Percentiles rank a stretch among this genome's conserved stretches.
Evolutionary conservation across 495 filamentous ascomycete species (phyloP).

Genomic region (Jackrogersella multiformis): DNA sequence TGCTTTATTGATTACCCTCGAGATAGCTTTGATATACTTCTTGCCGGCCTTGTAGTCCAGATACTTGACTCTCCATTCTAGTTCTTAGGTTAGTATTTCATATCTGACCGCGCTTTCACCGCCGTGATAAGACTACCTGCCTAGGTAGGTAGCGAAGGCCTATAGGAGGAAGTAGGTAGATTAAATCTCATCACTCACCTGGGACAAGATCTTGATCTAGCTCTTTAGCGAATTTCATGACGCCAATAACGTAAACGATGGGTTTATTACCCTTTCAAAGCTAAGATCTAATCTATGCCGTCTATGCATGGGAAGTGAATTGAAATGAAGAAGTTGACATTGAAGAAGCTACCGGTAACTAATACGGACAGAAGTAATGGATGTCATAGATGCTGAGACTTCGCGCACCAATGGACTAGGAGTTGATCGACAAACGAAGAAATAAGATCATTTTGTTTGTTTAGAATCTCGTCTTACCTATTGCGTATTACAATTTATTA

Average conservation of each 20-base stretch:
- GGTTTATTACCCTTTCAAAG: slow-evolving; percentile 22
- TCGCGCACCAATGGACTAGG: slow-evolving; percentile 8
- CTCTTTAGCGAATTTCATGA: slow-evolving; percentile 70
- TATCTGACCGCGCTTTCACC: background rate
- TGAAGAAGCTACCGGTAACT: background rate
- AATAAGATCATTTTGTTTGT: slow-evolving; percentile 2
- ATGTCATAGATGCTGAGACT: background rate
- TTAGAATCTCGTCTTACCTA: background rate
- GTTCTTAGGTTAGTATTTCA: slow-evolving; percentile 5
- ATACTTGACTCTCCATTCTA: slow-evolving; percentile 91
- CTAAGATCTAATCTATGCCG: slow-evolving; percentile 15
- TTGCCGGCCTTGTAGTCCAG: slow-evolving; percentile 93
- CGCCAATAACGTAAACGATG: slow-evolving; percentile 25
- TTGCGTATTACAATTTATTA: slow-evolving; percentile 3
- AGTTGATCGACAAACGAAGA: slow-evolving; percentile 26
- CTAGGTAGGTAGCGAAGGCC: background rate
- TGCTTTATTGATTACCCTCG: slow-evolving; percentile 73
- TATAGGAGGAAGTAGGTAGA: background rate
- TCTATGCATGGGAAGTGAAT: slow-evolving; percentile 15
- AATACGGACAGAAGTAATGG: background rate
- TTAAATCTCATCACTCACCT: slow-evolving; percentile 49
- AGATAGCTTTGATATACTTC: slow-evolving; percentile 84
- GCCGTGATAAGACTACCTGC: background rate
- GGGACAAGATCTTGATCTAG: slow-evolving; percentile 87
- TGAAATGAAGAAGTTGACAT: background rate